Evolutionary conservation across 2,329 filamentous ascomycete genomes (phyloP).

Genomic region (Aspergillus glaucus): DNA sequence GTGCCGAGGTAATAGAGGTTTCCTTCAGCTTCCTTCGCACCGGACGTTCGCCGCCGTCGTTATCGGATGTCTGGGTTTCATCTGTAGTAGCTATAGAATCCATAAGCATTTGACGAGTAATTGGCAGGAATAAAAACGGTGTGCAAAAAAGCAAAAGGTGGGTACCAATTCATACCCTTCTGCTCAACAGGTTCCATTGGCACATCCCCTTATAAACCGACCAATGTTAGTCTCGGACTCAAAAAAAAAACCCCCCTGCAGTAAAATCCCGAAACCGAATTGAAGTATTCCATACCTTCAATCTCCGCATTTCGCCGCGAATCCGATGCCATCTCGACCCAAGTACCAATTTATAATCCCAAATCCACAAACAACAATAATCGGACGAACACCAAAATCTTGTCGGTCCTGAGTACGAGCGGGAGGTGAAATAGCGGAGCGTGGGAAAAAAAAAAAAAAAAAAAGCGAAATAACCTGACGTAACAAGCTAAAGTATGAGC

Average conservation of each 20-base stretch:
- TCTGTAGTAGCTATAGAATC: conserved; percentile 16
- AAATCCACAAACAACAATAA: too few species aligned
- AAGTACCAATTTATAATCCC: too few species aligned
- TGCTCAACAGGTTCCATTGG: conserved; percentile 7
- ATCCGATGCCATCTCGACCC: conserved; percentile 12
- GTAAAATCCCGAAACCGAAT: neutral
- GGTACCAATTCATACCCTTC: conserved; percentile 8
- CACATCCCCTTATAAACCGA: conserved; percentile 3
- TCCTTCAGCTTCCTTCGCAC: conserved; percentile 57
- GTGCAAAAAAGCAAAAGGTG: neutral
- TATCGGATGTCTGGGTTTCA: conserved; percentile 28
- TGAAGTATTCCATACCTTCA: conserved; percentile 7
- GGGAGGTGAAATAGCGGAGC: neutral
- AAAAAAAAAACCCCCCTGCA: neutral
- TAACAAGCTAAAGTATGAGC: neutral
- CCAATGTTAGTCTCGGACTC: neutral
- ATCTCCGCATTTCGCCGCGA: conserved; percentile 4
- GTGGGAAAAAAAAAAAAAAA: neutral
- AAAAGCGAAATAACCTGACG: neutral
- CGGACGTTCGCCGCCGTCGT: conserved; percentile 48
- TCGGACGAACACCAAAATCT: too few species aligned
- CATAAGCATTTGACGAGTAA: neutral
- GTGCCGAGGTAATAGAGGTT: conserved; percentile 48
- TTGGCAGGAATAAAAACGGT: neutral
- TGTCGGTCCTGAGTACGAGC: neutral